Evolutionary conservation across 495 filamentous ascomycete species (phyloP).

Genomic region (Penicillium arizonense): DNA sequence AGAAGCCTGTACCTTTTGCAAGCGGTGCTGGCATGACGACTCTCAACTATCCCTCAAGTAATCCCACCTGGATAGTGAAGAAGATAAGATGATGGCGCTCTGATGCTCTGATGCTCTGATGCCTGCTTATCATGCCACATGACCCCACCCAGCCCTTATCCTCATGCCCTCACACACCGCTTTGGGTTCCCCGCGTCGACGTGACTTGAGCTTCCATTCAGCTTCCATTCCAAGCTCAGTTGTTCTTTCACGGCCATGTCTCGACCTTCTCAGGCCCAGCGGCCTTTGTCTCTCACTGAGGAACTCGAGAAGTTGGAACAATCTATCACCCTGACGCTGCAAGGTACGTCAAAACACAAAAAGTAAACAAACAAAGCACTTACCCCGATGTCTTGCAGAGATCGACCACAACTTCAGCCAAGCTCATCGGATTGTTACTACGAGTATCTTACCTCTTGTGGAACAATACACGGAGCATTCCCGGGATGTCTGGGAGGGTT

Average conservation of each 20-base stretch:
- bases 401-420: conserved; percentile 98
- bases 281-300: conserved; percentile 81
- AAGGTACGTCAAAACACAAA: conserved; percentile 56
- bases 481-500: conserved; percentile 91
- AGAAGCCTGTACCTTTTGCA: conserved; percentile 47
- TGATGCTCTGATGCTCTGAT: conserved; percentile 13
- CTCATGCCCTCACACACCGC: conserved; percentile 31
- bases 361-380: conserved; percentile 16
- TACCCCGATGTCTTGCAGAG: conserved; percentile 53
- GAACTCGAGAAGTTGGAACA: conserved; percentile 97
- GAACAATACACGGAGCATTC: conserved; percentile 96
- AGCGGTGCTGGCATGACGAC: conserved; percentile 50
- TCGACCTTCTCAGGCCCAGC: conserved; percentile 51
- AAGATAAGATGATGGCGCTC: neutral
- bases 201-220: conserved; percentile 3
- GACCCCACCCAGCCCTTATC: conserved; percentile 37
- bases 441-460: conserved; percentile 89
- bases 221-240: conserved; percentile 12
- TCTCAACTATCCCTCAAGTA: no score
- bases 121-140: conserved; percentile 32
- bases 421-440: conserved; percentile 93
- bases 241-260: conserved; percentile 40
- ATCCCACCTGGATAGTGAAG: neutral
- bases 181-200: conserved; percentile 30
- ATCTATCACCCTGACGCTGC: conserved; percentile 91